A percentile compares a stretch with the other conserved stretches of the same genome.
These are phyloP conservation scores for Plasmodium reichenowi DNA, from an alignment of 169 alveolate genomes.

Conservation along the genomic window DNA sequence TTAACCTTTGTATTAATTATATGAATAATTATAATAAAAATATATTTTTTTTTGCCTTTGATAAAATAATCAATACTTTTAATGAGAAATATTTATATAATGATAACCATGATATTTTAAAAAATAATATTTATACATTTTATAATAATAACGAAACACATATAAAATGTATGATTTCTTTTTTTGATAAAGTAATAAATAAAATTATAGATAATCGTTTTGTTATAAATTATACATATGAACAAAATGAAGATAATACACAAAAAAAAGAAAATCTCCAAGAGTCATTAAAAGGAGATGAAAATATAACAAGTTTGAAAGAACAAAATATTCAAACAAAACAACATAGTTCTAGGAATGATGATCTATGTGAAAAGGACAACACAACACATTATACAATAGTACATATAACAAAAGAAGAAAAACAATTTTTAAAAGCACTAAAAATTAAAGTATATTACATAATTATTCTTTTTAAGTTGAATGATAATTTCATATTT, in stretches of 20 bases:
- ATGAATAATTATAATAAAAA: conserved; percentile 65
- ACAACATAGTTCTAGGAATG: neutral
- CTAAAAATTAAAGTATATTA: conserved; percentile 60
- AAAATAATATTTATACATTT: conserved; percentile 46
- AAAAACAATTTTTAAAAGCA: conserved; percentile 50
- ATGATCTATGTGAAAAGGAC: neutral
- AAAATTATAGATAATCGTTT: conserved; percentile 53
- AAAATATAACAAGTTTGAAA: no score
- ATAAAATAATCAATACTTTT: conserved; percentile 33
- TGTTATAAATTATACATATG: conserved; percentile 7
- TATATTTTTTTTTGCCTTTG: conserved; percentile 54
- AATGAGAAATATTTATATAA: conserved; percentile 43
- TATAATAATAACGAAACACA: conserved; percentile 47
- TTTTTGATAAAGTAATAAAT: conserved; percentile 57
- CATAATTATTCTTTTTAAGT: conserved; percentile 47
- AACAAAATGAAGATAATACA: neutral
- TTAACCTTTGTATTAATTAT: conserved; percentile 58
- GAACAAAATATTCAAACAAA: neutral
- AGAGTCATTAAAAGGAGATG: neutral
- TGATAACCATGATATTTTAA: conserved; percentile 11
- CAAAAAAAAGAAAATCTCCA: neutral
- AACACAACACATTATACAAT: neutral
- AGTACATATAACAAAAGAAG: conserved; percentile 24
- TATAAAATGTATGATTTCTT: conserved; percentile 67
- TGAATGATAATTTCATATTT: conserved; percentile 72